These are phyloP conservation scores for Panellus pusillus DNA, from an alignment of 768 basidiomycete genomes.

Conservation along the genomic window DNA sequence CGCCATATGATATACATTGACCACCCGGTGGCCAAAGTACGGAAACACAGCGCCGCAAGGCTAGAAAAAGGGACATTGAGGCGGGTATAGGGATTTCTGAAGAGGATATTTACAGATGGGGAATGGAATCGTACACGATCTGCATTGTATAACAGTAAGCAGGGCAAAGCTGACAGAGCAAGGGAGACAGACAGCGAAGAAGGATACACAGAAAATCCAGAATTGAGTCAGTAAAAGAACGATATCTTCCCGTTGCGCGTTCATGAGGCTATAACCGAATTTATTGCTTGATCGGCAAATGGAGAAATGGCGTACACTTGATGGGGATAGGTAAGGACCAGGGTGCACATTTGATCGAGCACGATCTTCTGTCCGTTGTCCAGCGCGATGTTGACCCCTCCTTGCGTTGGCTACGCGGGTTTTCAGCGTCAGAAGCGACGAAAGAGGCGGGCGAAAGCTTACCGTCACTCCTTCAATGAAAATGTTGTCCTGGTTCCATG, in stretches of 20 bases:
- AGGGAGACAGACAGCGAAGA: constrained; percentile 21
- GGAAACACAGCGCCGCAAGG: constrained; percentile 18
- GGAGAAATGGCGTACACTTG: constrained; percentile 19
- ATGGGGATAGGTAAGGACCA: constrained; percentile 27
- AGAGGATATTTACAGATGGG: constrained; percentile 33
- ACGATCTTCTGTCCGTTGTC: constrained; percentile 8
- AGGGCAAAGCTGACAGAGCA: neutral
- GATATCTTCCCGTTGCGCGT: constrained; percentile 27
- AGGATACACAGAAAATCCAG: constrained; percentile 33
- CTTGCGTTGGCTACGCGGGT: neutral
- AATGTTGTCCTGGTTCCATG: neutral
- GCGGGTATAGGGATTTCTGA: too few relatives aligned
- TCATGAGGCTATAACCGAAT: constrained; percentile 8
- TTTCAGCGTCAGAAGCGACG: neutral
- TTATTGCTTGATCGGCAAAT: too few relatives aligned
- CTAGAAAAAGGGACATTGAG: constrained; percentile 1
- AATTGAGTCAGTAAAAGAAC: constrained; percentile 31
- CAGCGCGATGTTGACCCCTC: constrained; percentile 18
- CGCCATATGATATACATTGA: constrained; percentile 22
- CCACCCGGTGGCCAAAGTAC: constrained; percentile 17
- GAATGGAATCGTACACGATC: constrained; percentile 35
- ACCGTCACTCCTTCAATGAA: constrained; percentile 4
- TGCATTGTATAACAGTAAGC: constrained; percentile 4
- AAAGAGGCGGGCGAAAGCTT: neutral
- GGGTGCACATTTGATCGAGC: constrained; percentile 27